Base-by-base conservation (phyloP, 164 flowering plant species). In the Aristolochia californica region DNA sequence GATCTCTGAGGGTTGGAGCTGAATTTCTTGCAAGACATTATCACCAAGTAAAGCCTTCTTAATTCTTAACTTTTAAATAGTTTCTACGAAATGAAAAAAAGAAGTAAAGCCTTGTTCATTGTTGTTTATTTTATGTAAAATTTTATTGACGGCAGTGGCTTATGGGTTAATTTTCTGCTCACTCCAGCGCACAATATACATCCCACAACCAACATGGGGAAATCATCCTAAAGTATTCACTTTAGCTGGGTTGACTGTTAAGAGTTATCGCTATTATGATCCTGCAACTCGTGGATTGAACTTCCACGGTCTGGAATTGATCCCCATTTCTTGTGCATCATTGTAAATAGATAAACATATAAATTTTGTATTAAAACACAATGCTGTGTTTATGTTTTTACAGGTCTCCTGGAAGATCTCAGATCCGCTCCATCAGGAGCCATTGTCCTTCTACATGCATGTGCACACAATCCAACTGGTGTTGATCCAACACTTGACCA, bases 401-500 rank as follows among this genome's bases (percentile, higher is more conserved):
- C 55, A 90, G 99, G 99, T 50, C 73, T 94, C 57, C 60, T 94
- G 30, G 96, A 94, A 65, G 99, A 94, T 57, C 87, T 94, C 59
- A 72, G 80, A 58, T 71, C 93, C 66, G 96, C 97, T 58, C 91
- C 96, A 59, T 62, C 77, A 17, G 99, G 97, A 69, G 84, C 96
- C 53, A 77, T 94, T 38, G 96, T 94, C 66, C 91, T 94, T 56
- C 95, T 94, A 30, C 99, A 94, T 82, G 99, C 99, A 49, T 94
- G 99, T 70, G 99, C 99, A 63, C 99, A 94, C 72, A 94, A 94
- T 64, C 99, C 99, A 40, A 94, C 99, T 63, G 99, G 97, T 65
- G 97, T 94, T 70, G 99, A 94, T 73, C 97, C 99, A 51, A 90
- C 95, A 43, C 68, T 76, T 61, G 74, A 82, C 61, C 96, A 94